phyloP scores from a whole-genome alignment of 768 basidiomycete genomes.

The Russula sp. region DNA sequence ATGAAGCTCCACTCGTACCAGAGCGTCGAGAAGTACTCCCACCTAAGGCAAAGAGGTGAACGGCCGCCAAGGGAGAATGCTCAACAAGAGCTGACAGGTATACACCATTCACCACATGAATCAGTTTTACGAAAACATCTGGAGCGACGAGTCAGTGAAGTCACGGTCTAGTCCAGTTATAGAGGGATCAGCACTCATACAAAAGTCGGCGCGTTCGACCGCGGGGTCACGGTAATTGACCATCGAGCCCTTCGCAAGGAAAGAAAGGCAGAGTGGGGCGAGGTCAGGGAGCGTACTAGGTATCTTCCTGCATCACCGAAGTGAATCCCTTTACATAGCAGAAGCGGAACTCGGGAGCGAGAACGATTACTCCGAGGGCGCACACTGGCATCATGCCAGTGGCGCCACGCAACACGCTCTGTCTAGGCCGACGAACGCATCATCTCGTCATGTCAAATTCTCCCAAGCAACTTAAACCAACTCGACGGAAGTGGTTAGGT shows the following conservation, averaged over 20 bases:
- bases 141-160: neutral
- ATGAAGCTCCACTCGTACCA: constrained; percentile 21
- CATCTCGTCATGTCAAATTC: no score
- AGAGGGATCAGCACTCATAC: neutral
- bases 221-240: neutral
- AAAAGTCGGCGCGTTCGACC: neutral
- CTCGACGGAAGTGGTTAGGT: no score
- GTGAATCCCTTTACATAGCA: no score
- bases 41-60: neutral
- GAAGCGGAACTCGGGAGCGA: no score
- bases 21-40: constrained; percentile 17
- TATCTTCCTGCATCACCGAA: neutral
- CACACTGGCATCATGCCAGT: no score
- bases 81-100: constrained; percentile 2
- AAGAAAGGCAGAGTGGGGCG: neutral
- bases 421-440: no score
- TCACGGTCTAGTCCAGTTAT: neutral
- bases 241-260: neutral
- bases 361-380: no score
- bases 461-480: no score
- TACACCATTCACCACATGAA: constrained; percentile 2
- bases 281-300: neutral
- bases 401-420: no score
- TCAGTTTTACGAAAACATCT: neutral
- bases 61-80: neutral